Evolutionary conservation across 1,139 yeast species (phyloP), one percentile per base, ranked within the genome.

Genomic region (Hansenula anomala): DNA sequence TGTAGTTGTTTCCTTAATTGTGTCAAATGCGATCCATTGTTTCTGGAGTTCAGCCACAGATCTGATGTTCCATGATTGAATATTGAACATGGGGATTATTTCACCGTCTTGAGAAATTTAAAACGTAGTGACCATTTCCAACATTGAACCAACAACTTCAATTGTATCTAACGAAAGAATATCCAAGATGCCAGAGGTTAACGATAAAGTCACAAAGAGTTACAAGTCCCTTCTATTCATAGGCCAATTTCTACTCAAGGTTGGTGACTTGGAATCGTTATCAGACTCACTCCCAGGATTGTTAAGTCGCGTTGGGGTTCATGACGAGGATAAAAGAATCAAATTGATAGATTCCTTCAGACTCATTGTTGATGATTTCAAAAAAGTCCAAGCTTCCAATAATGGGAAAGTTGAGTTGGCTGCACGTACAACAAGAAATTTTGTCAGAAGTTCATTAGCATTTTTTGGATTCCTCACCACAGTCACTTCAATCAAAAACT

Each of bases 221-320:
- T 52, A 49, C 30, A 36, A 28, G 17, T 23, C 36, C 2, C 20
- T 46, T 7, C 44, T 51, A 1, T 51, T 42, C 23, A 12, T 42
- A 2, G 16, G 46, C 5, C 49, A 51, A 36, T 49, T 52, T 18
- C 32, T 45, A 4, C 32, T 48, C n/a, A 37, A 48, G 3, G 18
- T 18, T 2, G 8, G 12, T 13, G 23, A 27, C 1, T 18, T 36
- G 22, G 16, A 26, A 6, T 3, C 4, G 14, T 31, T 6, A 11
- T 16, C 12, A 31, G 4, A n/a, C 2, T 8, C 9, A 5, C 17
- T 36, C 5, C 35, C 38, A 19, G 19, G 27, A 16, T 4, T 36
- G 10, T 23, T 36, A 27, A 15, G 31, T 4, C 17, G 14, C 4
- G 9, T 28, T 8, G 26, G 14, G 4, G 19, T 36, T 3, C 25